phyloP scores from a whole-genome alignment of 2,329 filamentous ascomycete species.

The Monilinia fructigena region DNA sequence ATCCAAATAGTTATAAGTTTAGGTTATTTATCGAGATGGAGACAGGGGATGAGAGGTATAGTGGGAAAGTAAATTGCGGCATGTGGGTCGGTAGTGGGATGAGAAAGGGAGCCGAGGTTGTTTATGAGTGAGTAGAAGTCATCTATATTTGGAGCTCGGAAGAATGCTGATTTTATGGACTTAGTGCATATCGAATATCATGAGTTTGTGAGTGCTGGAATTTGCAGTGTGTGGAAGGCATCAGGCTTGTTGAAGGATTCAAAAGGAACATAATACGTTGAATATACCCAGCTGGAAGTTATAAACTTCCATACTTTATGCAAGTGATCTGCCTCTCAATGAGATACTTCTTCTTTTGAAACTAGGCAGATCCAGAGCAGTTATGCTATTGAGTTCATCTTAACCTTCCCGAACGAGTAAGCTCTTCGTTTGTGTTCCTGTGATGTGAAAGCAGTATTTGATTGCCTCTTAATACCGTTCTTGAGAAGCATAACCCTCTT shows the following conservation, averaged over 20 bases:
- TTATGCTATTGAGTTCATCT: not conserved
- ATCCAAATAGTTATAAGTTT: constrained; percentile 46
- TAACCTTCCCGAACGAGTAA: not conserved
- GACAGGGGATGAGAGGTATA: constrained; percentile 51
- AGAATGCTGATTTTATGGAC: constrained; percentile 12
- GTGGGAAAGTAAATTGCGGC: constrained; percentile 50
- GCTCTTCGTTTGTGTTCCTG: not conserved
- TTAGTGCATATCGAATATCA: constrained; percentile 31
- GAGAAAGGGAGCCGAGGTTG: constrained; percentile 47
- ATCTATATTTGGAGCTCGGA: not conserved
- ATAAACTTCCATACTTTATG: not conserved
- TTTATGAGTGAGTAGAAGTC: constrained; percentile 46
- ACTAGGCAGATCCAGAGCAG: not conserved
- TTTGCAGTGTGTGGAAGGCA: not conserved
- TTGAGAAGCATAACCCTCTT: not conserved
- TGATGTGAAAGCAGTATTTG: no score
- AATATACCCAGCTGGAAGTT: not conserved
- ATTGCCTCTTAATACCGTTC: not conserved
- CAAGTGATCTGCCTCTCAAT: not conserved
- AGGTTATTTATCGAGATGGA: constrained; percentile 52
- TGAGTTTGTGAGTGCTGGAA: not conserved
- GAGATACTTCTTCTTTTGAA: not conserved
- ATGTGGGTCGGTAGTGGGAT: constrained; percentile 52
- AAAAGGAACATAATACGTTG: not conserved
- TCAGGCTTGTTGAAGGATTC: not conserved